Percentiles rank a stretch among this genome's conserved stretches.
phyloP scores from a whole-genome alignment of 768 basidiomycete species.

The Piloderma croceum region DNA sequence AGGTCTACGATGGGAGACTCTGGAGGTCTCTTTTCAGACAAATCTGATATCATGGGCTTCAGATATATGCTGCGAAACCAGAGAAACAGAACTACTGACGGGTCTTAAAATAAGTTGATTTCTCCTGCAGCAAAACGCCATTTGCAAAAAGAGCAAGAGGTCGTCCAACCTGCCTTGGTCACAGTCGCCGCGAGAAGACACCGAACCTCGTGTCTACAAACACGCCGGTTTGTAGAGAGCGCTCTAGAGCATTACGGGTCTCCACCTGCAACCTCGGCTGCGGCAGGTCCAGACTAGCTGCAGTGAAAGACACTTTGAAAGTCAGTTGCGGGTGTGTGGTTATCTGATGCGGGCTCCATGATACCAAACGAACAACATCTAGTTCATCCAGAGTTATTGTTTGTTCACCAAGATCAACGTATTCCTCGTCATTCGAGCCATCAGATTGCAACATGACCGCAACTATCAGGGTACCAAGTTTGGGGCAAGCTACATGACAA shows the following conservation, averaged over 20 bases:
- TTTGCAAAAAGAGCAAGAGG: not conserved
- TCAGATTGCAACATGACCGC: not conserved
- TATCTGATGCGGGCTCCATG: not conserved
- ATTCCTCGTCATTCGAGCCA: not conserved
- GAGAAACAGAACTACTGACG: too few relatives aligned
- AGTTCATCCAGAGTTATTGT: not conserved
- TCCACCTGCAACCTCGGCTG: not conserved
- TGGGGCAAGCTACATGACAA: not conserved
- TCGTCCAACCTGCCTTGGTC: not conserved
- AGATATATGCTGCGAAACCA: too few relatives aligned
- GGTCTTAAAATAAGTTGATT: not conserved
- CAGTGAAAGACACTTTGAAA: not conserved
- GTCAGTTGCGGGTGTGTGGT: not conserved
- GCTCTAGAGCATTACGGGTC: not conserved
- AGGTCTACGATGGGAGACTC: too few relatives aligned
- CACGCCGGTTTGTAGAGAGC: not conserved
- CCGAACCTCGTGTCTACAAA: conserved; percentile 1
- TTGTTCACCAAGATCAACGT: too few relatives aligned
- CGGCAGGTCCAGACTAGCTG: not conserved
- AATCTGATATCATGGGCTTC: too few relatives aligned
- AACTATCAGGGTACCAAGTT: not conserved
- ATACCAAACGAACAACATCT: not conserved
- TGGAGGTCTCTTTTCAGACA: too few relatives aligned
- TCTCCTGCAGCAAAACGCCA: not conserved
- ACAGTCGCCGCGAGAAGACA: conserved; percentile 1